These are phyloP conservation scores for Vitis hybrid DNA, from an alignment of 177 flowering plant species.

Conservation along the genomic window DNA sequence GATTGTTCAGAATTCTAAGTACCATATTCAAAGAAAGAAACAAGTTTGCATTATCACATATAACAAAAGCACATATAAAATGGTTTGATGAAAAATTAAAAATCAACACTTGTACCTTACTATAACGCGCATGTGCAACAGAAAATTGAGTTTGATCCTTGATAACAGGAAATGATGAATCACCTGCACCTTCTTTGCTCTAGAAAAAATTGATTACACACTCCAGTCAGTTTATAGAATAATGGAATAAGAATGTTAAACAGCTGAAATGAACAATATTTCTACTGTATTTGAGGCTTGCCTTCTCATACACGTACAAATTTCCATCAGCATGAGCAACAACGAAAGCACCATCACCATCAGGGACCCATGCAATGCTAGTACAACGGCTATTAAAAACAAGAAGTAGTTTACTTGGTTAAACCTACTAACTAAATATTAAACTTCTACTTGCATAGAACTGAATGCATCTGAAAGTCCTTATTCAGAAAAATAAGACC, in stretches of 20 bases:
- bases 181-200: conserved; percentile 90
- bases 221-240: conserved; percentile 7
- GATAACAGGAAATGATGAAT: conserved; percentile 84
- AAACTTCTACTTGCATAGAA: no score
- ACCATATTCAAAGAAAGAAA: not conserved
- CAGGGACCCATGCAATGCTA: conserved; percentile 93
- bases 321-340: conserved; percentile 98
- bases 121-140: conserved; percentile 86
- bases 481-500: no score
- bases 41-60: not conserved
- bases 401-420: conserved; percentile 15
- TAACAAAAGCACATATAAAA: not conserved
- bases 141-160: conserved; percentile 93
- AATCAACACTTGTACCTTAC: conserved; percentile 54
- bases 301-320: conserved; percentile 93
- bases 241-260: conserved; percentile 1
- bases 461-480: no score
- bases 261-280: not conserved
- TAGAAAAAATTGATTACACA: conserved; percentile 20
- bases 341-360: conserved; percentile 86
- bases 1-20: no score
- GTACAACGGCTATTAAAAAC: conserved; percentile 79
- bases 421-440: not conserved
- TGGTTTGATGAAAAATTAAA: not conserved
- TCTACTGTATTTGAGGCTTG: conserved; percentile 30